Evolutionary conservation across 345 rosid species (phyloP).

Genomic region (Bruguiera parviflora): DNA sequence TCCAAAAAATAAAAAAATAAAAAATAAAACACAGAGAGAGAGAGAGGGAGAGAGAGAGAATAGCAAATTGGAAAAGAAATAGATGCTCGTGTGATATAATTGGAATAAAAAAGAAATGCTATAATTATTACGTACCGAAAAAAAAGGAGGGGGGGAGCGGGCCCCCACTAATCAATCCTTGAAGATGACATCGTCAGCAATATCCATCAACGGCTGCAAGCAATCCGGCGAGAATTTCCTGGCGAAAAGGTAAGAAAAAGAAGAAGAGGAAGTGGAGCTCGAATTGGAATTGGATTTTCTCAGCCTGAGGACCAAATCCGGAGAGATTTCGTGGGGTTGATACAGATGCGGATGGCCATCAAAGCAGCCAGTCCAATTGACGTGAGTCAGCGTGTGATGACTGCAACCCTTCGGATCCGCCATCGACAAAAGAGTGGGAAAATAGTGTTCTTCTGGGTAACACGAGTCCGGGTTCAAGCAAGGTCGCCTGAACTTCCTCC

Average conservation of each 20-base stretch:
- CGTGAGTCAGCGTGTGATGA: constrained; percentile 63
- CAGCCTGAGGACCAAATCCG: constrained; percentile 39
- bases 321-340: constrained; percentile 43
- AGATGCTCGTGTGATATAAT: too few relatives aligned
- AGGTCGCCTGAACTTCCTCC: constrained; percentile 73
- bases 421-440: constrained; percentile 73
- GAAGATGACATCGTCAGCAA: constrained; percentile 61
- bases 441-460: constrained; percentile 90
- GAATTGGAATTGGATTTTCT: constrained; percentile 47
- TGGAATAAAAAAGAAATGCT: too few relatives aligned
- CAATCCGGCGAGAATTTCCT: constrained; percentile 73
- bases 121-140: too few relatives aligned
- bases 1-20: too few relatives aligned
- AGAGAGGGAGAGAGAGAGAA: too few relatives aligned
- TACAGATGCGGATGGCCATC: constrained; percentile 73
- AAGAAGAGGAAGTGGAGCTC: too few relatives aligned
- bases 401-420: constrained; percentile 64
- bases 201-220: constrained; percentile 59
- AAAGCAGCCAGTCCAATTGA: constrained; percentile 74
- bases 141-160: too few relatives aligned
- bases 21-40: too few relatives aligned
- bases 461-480: constrained; percentile 54
- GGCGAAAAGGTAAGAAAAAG: constrained; percentile 56
- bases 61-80: too few relatives aligned
- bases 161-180: constrained; percentile 35